Evolutionary conservation across 2,329 filamentous ascomycete genomes (phyloP).

Genomic region (Trichophyton rubrum): DNA sequence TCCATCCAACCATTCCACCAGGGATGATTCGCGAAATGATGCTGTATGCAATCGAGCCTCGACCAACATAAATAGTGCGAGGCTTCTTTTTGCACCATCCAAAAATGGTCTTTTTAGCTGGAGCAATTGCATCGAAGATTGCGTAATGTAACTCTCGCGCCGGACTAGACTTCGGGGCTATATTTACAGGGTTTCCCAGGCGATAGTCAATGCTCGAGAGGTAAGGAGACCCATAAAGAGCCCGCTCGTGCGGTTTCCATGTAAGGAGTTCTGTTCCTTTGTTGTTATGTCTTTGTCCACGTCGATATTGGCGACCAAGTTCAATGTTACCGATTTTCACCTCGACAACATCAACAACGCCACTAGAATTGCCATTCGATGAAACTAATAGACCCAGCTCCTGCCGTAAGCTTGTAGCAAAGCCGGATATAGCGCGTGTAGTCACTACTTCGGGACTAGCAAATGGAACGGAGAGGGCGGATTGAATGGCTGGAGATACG

Average conservation of each 20-base stretch:
- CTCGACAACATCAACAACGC: slow-evolving; percentile 60
- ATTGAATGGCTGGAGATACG: slow-evolving; percentile 35
- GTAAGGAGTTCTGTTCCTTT: slow-evolving; percentile 43
- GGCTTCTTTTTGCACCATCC: slow-evolving; percentile 26
- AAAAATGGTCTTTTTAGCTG: slow-evolving; percentile 27
- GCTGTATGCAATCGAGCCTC: slow-evolving; percentile 72
- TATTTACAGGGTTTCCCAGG: slow-evolving; percentile 27
- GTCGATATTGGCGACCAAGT: slow-evolving; percentile 49
- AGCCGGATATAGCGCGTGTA: slow-evolving; percentile 75
- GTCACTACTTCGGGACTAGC: slow-evolving; percentile 69
- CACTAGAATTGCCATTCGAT: slow-evolving; percentile 20
- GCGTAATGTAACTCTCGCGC: slow-evolving; percentile 70
- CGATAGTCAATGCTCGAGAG: slow-evolving; percentile 33
- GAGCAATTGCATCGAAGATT: slow-evolving; percentile 77
- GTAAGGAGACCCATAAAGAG: slow-evolving; percentile 34
- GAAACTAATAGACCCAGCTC: slow-evolving; percentile 60
- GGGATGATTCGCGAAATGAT: slow-evolving; percentile 75
- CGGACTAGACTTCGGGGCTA: slow-evolving; percentile 49
- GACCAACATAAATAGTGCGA: slow-evolving; percentile 63
- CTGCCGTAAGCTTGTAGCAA: slow-evolving; percentile 64
- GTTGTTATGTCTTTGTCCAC: slow-evolving; percentile 32
- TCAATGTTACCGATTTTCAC: slow-evolving; percentile 89
- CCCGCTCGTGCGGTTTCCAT: slow-evolving; percentile 47
- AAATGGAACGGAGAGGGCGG: slow-evolving; percentile 32
- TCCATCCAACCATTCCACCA: slow-evolving; percentile 68